A percentile compares a stretch with the other conserved stretches of the same genome.
Conservation (phyloP, 306 rosid species). For the Quercus dentata region DNA sequence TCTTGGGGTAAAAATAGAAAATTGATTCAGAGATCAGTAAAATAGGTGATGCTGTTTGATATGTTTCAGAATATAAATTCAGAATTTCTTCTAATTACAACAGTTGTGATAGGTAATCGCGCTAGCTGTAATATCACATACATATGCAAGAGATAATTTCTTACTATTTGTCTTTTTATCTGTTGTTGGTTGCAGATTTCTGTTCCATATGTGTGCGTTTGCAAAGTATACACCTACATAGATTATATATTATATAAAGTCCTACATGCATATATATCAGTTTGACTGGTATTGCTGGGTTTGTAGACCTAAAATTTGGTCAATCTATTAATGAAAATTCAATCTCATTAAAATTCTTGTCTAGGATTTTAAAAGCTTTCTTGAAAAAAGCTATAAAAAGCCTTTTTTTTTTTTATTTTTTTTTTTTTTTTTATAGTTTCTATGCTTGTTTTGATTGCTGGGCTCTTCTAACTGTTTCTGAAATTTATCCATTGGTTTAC, state of each 20-base stretch:
- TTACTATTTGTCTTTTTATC: background rate
- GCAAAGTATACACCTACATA: background rate
- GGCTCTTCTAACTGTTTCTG: background rate
- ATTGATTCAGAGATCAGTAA: background rate
- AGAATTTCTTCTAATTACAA: background rate
- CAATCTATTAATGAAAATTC: background rate
- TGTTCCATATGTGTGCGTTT: background rate
- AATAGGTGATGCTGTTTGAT: too few relatives aligned
- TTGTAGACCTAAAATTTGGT: background rate
- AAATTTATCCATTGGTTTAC: background rate
- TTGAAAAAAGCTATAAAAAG: background rate
- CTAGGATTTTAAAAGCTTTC: background rate
- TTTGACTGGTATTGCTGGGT: background rate
- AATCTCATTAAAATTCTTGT: background rate
- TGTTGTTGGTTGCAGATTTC: too few relatives aligned
- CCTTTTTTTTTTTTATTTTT: background rate
- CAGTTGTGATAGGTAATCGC: background rate
- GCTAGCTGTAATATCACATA: background rate
- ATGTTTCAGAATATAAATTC: too few relatives aligned
- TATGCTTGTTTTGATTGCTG: background rate
- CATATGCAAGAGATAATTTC: background rate
- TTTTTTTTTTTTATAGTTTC: background rate
- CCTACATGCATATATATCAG: background rate
- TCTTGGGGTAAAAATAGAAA: background rate
- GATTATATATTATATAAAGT: background rate